Percentiles rank a stretch among this genome's conserved stretches.
Conservation (phyloP, 352 stramenopile species). For the Peronospora farinosa region DNA sequence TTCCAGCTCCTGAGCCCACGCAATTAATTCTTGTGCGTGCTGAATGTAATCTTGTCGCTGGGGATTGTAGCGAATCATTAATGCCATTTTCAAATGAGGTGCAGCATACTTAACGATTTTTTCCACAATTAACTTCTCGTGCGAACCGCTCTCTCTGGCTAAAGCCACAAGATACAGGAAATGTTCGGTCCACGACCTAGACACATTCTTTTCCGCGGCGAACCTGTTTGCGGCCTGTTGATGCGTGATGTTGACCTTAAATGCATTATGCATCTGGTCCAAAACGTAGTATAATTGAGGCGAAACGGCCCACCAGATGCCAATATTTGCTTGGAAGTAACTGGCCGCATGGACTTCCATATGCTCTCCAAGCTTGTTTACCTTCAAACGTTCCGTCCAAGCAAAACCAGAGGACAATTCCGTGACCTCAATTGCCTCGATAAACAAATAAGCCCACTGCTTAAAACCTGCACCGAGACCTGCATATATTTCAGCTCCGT, state of each 20-base stretch:
- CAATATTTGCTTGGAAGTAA: background rate
- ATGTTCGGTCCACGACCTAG: background rate
- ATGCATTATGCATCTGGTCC: background rate
- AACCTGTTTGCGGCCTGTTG: background rate
- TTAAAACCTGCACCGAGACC: background rate
- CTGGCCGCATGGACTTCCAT: background rate
- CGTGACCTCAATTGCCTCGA: background rate
- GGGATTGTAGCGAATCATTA: background rate
- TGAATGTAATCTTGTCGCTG: background rate
- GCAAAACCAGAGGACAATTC: background rate
- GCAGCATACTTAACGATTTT: no score
- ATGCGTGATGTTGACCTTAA: background rate
- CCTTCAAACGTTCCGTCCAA: background rate
- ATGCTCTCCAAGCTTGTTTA: background rate
- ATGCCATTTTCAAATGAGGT: background rate
- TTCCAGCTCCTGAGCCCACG: background rate
- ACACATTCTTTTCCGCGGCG: background rate
- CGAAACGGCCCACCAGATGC: background rate
- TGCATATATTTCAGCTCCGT: background rate
- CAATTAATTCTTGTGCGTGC: constrained; percentile 1
- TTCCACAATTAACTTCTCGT: background rate
- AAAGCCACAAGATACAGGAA: background rate
- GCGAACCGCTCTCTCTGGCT: background rate
- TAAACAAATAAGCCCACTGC: background rate
- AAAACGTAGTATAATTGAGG: no score